Conservation (phyloP, 177 flowering plant genomes). For the Vitis hybrid region DNA sequence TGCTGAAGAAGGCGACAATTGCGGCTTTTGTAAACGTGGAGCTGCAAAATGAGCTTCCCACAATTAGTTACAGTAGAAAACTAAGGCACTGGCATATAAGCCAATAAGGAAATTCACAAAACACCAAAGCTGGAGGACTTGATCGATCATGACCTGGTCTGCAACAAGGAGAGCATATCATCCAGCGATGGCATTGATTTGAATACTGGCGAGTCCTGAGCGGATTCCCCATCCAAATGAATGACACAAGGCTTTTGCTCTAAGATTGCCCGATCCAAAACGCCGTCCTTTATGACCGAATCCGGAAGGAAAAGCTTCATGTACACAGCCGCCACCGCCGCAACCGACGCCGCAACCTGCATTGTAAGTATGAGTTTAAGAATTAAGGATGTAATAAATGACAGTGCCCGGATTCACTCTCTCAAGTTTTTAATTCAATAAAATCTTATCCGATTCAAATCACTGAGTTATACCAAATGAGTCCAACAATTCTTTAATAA, state of each 20-base stretch:
- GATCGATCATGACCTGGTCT: slow-evolving; percentile 38
- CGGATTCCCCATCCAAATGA: slow-evolving; percentile 6
- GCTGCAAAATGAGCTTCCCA: slow-evolving; percentile 36
- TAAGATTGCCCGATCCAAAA: slow-evolving; percentile 17
- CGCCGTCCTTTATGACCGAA: slow-evolving; percentile 16
- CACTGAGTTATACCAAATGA: too few species aligned
- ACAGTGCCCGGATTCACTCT: too few species aligned
- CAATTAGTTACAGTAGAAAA: background rate
- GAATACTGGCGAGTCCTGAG: slow-evolving; percentile 11
- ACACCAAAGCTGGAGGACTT: too few species aligned
- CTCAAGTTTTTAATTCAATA: too few species aligned
- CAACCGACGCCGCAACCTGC: slow-evolving; percentile 33
- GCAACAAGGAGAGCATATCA: slow-evolving; percentile 34
- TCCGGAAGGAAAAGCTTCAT: slow-evolving; percentile 45
- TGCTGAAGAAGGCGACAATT: slow-evolving; percentile 68
- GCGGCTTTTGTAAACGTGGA: slow-evolving; percentile 64
- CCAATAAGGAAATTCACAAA: too few species aligned
- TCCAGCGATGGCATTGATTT: slow-evolving; percentile 31
- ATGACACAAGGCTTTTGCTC: slow-evolving; percentile 3
- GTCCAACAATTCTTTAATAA: too few species aligned
- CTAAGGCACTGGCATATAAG: too few species aligned
- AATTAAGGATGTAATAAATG: too few species aligned
- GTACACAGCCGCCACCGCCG: slow-evolving; percentile 33
- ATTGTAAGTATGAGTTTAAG: too few species aligned
- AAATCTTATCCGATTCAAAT: too few species aligned